phyloP scores from a whole-genome alignment of 441 rosid species.

The Omphalea diandra region DNA sequence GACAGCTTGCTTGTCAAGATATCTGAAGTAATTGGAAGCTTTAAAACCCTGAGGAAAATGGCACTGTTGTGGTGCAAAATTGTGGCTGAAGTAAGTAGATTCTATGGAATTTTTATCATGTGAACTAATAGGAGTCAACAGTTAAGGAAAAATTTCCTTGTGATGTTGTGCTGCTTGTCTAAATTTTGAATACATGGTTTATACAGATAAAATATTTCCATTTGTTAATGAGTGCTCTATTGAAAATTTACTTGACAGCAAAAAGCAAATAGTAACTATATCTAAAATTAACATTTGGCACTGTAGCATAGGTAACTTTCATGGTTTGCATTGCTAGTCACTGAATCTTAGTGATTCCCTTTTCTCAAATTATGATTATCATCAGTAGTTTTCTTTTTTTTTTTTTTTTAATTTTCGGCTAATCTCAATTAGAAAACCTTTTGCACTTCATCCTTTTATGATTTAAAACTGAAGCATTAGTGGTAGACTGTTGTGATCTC shows the following conservation, averaged over 20 bases:
- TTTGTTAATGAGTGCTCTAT: slow-evolving; percentile 2
- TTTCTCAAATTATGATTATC: neutral
- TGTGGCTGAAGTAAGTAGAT: slow-evolving; percentile 72
- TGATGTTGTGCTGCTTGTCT: neutral
- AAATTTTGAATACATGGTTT: neutral
- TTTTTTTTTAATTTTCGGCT: neutral
- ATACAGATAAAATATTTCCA: neutral
- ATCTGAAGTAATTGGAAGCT: slow-evolving; percentile 91
- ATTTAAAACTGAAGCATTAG: slow-evolving; percentile 11
- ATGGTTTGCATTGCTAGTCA: neutral
- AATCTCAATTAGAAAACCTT: neutral
- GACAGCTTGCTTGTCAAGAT: slow-evolving; percentile 71
- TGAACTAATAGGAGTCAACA: neutral
- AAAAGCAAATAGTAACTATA: neutral
- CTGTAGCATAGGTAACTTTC: neutral
- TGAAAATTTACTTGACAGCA: neutral
- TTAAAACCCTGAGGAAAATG: slow-evolving; percentile 71
- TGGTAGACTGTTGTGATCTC: slow-evolving; percentile 10
- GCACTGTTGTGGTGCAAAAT: slow-evolving; percentile 81
- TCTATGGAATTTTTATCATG: slow-evolving; percentile 1
- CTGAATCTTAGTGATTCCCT: neutral
- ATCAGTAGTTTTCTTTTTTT: neutral
- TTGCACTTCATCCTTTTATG: neutral
- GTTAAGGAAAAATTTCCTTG: neutral
- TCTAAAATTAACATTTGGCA: neutral